These are phyloP conservation scores for Fusarium fujikuroi DNA, from an alignment of 2,329 filamentous ascomycete genomes.

Conservation along the genomic window DNA sequence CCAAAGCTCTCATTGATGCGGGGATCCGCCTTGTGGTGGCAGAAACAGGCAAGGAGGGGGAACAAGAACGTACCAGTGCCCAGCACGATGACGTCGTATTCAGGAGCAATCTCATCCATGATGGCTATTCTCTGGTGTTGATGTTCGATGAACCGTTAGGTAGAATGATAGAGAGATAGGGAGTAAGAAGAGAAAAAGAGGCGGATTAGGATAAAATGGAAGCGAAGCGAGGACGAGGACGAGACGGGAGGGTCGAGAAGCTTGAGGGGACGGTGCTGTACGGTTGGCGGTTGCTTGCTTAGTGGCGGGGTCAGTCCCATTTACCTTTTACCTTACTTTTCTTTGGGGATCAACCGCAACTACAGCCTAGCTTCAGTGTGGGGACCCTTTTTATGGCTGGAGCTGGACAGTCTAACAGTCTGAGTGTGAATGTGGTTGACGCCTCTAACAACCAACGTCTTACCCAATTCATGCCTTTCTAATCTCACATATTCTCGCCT, in stretches of 20 bases:
- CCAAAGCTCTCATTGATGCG: constrained; percentile 37
- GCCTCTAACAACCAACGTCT: constrained; percentile 26
- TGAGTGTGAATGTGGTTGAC: constrained; percentile 2
- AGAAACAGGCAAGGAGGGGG: constrained; percentile 24
- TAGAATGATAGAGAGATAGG: constrained; percentile 8
- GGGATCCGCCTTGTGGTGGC: constrained; percentile 33
- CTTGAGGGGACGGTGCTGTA: constrained; percentile 33
- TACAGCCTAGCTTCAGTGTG: constrained; percentile 31
- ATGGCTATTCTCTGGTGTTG: constrained; percentile 28
- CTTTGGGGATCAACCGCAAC: constrained; percentile 41
- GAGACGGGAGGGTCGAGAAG: constrained; percentile 28
- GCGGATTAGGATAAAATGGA: constrained; percentile 36
- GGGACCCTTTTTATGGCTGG: constrained; percentile 26
- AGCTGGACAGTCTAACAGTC: neutral
- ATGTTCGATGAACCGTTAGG: constrained; percentile 6
- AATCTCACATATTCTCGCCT: constrained; percentile 31
- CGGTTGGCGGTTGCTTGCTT: constrained; percentile 36
- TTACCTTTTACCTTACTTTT: constrained; percentile 40
- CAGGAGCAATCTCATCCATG: constrained; percentile 98
- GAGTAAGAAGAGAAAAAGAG: constrained; percentile 19
- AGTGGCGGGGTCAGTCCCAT: constrained; percentile 44
- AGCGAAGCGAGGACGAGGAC: constrained; percentile 3
- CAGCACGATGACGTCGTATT: constrained; percentile 98
- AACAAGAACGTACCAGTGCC: constrained; percentile 81
- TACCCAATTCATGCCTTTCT: constrained; percentile 24